These are phyloP conservation scores for Endocarpon pusillum DNA, from an alignment of 495 filamentous ascomycete genomes.

Conservation along the genomic window DNA sequence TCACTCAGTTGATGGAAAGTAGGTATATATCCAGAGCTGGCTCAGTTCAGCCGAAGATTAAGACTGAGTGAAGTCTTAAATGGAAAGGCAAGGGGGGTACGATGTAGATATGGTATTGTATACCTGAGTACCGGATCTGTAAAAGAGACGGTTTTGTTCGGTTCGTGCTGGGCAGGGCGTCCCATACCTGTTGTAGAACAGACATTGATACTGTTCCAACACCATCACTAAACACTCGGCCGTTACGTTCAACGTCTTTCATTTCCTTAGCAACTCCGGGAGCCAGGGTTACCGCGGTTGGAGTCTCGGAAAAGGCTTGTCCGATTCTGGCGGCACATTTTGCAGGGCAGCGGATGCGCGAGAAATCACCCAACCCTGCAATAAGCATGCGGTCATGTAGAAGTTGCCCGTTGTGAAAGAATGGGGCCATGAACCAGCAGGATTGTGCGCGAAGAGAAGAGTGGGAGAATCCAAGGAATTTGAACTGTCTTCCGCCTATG, in stretches of 20 bases:
- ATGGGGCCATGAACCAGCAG: conserved; percentile 56
- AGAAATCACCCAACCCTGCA: conserved; percentile 45
- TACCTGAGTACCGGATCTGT: conserved; percentile 53
- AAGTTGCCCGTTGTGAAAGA: conserved; percentile 27
- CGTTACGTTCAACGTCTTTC: conserved; percentile 23
- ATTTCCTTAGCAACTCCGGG: conserved; percentile 13
- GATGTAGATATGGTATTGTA: conserved; percentile 3
- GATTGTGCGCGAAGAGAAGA: conserved; percentile 53
- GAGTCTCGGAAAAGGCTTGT: conserved; percentile 68
- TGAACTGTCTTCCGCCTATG: conserved; percentile 45
- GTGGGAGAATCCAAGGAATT: conserved; percentile 68
- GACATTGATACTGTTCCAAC: conserved; percentile 50
- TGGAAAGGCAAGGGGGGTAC: neutral
- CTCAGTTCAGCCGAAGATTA: too few species aligned
- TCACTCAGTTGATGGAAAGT: neutral
- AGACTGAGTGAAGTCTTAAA: too few species aligned
- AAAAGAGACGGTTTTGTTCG: conserved; percentile 30
- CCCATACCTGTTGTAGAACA: conserved; percentile 26
- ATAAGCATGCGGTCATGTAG: conserved; percentile 38
- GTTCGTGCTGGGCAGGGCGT: conserved; percentile 10
- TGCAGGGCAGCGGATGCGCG: conserved; percentile 44
- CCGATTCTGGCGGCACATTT: conserved; percentile 69
- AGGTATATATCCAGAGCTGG: too few species aligned
- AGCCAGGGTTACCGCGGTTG: conserved; percentile 20
- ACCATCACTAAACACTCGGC: conserved; percentile 60